Base-by-base conservation (phyloP, 768 basidiomycete species). In the Thelephora ganbajun region DNA sequence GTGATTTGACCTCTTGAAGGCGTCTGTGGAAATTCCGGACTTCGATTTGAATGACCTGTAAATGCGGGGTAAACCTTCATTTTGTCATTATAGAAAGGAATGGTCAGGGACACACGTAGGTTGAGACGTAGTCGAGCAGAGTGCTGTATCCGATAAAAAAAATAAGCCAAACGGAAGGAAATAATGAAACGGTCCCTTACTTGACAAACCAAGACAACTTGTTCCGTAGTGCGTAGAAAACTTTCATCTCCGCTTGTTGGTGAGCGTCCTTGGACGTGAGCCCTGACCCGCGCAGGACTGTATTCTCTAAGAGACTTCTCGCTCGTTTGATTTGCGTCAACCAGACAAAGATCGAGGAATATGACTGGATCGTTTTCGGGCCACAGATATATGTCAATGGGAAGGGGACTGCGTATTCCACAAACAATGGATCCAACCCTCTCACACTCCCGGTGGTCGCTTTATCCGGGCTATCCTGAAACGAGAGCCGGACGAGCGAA, bases 191-290 rank as follows among this genome's bases (percentile, higher is more conserved):
- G 20, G 9, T 7, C n/a, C 71, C 82, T 55, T 57, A 88, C 87
- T 84, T 87, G 59, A 84, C 72, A 54, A 89, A 84, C 88, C 88
- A 91, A 49, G 82, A 81, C 50, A 91, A 55, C 48, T 80, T 78
- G 53, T 79, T 77, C 51, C 86, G 66, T 70, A 87, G 74, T 0
- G 81, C 82, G 58, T 85, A 86, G 54, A 89, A 79, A 12, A 70
- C 69, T 63, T 85, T 88, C 56, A 82, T 48, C 46, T 79, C 77
- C 18, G 63, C 65, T 33, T 61, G 66, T 44, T 63, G 43, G 22
- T 57, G 62, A 30, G 65, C 58, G 14, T 53, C 57, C 56, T 61
- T 47, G 54, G 52, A 65, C 11, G 61, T 56, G 14, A 67, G 70
- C n/a, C 73, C 72, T 39, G 37, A 16, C 14, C 39, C 39, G 16